phyloP scores from a whole-genome alignment of 2,329 filamentous ascomycete species.

The Clarireedia homoeocarpa region DNA sequence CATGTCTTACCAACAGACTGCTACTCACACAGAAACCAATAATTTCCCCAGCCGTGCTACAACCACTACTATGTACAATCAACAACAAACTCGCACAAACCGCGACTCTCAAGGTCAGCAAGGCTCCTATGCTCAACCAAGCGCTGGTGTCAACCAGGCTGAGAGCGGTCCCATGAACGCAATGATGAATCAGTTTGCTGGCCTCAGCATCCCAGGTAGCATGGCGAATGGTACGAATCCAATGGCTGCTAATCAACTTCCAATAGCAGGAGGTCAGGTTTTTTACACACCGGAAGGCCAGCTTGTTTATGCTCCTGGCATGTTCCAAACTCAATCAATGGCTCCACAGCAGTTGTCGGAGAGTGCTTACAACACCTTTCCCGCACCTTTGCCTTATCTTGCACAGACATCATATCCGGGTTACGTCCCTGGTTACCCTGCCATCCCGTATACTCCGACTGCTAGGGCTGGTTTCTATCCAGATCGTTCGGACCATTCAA shows the following conservation, averaged over 20 bases:
- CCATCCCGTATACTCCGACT: slow-evolving; percentile 27
- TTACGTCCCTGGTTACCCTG: slow-evolving; percentile 26
- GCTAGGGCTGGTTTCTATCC: slow-evolving; percentile 23
- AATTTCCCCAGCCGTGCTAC: slow-evolving; percentile 20
- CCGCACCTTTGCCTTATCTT: slow-evolving; percentile 25
- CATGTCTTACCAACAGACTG: slow-evolving; percentile 31
- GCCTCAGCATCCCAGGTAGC: slow-evolving; percentile 28
- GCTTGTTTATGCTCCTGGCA: slow-evolving; percentile 19
- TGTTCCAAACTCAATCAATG: slow-evolving; percentile 27
- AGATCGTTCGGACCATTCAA: slow-evolving; percentile 25
- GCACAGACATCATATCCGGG: slow-evolving; percentile 27
- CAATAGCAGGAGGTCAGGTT: slow-evolving; percentile 29
- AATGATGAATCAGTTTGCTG: slow-evolving; percentile 27
- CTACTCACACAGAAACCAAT: slow-evolving; percentile 20
- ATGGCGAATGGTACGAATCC: slow-evolving; percentile 28
- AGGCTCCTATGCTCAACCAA: slow-evolving; percentile 18
- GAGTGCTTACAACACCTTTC: slow-evolving; percentile 25
- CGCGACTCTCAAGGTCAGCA: slow-evolving; percentile 25
- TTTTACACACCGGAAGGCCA: slow-evolving; percentile 20
- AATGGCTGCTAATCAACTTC: slow-evolving; percentile 24
- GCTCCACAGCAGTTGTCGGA: slow-evolving; percentile 22
- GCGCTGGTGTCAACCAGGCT: slow-evolving; percentile 13
- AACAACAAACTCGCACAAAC: slow-evolving; percentile 22
- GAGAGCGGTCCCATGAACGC: slow-evolving; percentile 22
- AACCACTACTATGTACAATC: slow-evolving; percentile 25